Conservation (phyloP, 2,329 filamentous ascomycete genomes). For the Myriangium duriaei region DNA sequence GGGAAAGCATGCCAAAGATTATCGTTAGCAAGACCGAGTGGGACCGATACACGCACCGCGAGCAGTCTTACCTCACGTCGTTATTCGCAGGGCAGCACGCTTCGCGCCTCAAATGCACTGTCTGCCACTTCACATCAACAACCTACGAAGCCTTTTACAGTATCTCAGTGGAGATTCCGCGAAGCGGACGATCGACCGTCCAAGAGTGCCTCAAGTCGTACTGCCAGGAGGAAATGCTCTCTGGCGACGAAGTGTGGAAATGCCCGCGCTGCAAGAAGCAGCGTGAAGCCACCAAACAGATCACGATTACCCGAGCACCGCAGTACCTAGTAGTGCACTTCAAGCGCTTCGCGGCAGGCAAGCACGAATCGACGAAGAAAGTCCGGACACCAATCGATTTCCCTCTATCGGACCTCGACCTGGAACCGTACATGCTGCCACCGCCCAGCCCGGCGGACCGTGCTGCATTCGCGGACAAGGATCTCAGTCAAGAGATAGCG, state of each 20-base stretch:
- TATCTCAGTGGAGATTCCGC: slow-evolving; percentile 57
- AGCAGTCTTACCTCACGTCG: slow-evolving; percentile 63
- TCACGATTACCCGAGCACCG: slow-evolving; percentile 65
- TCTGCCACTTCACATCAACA: slow-evolving; percentile 50
- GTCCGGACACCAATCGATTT: slow-evolving; percentile 62
- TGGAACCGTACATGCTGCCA: slow-evolving; percentile 47
- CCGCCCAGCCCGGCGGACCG: slow-evolving; percentile 26
- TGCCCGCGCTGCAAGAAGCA: slow-evolving; percentile 64
- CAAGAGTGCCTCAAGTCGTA: slow-evolving; percentile 60
- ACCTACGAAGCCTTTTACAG: slow-evolving; percentile 61
- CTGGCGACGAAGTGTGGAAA: slow-evolving; percentile 54
- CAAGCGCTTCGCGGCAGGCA: slow-evolving; percentile 51
- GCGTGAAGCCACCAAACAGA: slow-evolving; percentile 55
- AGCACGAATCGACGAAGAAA: slow-evolving; percentile 48
- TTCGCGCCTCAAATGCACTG: slow-evolving; percentile 47
- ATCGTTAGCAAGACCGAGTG: slow-evolving; percentile 64
- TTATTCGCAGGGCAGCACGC: slow-evolving; percentile 66
- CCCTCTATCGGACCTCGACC: slow-evolving; percentile 57
- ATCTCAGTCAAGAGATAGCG: slow-evolving; percentile 26
- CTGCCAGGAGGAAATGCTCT: slow-evolving; percentile 53
- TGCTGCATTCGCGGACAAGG: slow-evolving; percentile 20
- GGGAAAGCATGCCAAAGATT: slow-evolving; percentile 48
- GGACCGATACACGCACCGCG: slow-evolving; percentile 55
- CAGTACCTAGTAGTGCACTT: slow-evolving; percentile 68
- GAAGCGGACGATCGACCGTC: slow-evolving; percentile 46